Conservation (phyloP, 176 grass and related monocot species). For the Urochloa ruziziensis region DNA sequence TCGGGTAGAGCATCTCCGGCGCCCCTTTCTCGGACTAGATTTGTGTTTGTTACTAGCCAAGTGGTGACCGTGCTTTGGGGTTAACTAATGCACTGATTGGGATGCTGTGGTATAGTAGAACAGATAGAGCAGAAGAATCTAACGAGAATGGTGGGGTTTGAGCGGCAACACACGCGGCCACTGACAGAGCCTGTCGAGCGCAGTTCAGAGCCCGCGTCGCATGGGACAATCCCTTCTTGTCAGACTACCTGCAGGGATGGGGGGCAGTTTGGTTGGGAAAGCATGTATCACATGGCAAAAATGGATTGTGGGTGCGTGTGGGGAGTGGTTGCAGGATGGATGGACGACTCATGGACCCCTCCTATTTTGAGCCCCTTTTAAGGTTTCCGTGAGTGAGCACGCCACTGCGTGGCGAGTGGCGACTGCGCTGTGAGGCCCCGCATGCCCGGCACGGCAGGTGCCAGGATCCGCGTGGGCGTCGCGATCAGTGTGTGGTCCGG, state of each 20-base stretch:
- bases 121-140: neutral
- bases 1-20: no score
- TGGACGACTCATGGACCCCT: neutral
- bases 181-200: neutral
- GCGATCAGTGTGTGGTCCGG: neutral
- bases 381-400: neutral
- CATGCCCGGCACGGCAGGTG: neutral
- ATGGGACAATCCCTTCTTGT: neutral
- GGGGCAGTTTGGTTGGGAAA: neutral
- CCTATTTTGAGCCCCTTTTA: neutral
- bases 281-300: conserved; percentile 48
- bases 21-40: conserved; percentile 21
- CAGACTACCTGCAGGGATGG: neutral
- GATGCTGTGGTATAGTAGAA: neutral
- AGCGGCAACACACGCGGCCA: neutral
- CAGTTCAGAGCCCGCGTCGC: neutral
- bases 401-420: neutral
- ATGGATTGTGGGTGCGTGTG: neutral
- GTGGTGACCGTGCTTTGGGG: neutral
- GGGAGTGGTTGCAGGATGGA: neutral
- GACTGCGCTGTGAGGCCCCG: neutral
- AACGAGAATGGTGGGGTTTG: neutral
- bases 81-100: neutral
- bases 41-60: neutral
- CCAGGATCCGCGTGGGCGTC: neutral